phyloP scores from a whole-genome alignment of 2,329 filamentous ascomycete species.

The Aspergillus quadricinctus region DNA sequence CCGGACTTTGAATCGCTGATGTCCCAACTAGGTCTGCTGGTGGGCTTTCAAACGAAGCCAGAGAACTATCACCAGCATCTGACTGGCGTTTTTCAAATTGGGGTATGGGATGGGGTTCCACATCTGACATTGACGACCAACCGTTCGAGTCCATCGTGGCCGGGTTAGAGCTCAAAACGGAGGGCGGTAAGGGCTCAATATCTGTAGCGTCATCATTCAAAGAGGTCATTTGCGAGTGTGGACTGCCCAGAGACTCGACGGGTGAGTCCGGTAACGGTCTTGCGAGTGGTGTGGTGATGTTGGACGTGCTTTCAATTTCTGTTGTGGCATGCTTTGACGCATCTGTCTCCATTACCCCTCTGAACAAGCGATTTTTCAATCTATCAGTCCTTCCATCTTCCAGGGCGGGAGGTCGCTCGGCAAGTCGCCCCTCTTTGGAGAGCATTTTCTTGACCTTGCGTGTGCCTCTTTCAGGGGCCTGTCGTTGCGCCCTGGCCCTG shows the following conservation, averaged over 20 bases:
- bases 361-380: conserved; percentile 41
- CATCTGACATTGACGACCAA: conserved; percentile 26
- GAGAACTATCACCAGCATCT: conserved; percentile 21
- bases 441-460: conserved; percentile 20
- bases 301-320: conserved; percentile 49
- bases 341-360: conserved; percentile 38
- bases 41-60: conserved; percentile 16
- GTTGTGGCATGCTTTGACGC: conserved; percentile 25
- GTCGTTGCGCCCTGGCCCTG: conserved; percentile 33
- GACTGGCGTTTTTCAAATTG: conserved; percentile 21
- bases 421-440: conserved; percentile 27
- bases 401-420: conserved; percentile 21
- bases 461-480: conserved; percentile 16
- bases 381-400: conserved; percentile 35
- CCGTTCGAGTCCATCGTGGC: conserved; percentile 24
- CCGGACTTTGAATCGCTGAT: conserved; percentile 15
- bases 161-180: conserved; percentile 36
- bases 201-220: conserved; percentile 33
- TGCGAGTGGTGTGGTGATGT: conserved; percentile 53
- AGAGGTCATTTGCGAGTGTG: conserved; percentile 25
- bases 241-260: conserved; percentile 25
- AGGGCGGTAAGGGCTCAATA: conserved; percentile 41
- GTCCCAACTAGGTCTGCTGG: conserved; percentile 22
- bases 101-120: conserved; percentile 15
- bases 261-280: conserved; percentile 45